Conservation (phyloP, 495 filamentous ascomycete species). For the Penicillium canescens region DNA sequence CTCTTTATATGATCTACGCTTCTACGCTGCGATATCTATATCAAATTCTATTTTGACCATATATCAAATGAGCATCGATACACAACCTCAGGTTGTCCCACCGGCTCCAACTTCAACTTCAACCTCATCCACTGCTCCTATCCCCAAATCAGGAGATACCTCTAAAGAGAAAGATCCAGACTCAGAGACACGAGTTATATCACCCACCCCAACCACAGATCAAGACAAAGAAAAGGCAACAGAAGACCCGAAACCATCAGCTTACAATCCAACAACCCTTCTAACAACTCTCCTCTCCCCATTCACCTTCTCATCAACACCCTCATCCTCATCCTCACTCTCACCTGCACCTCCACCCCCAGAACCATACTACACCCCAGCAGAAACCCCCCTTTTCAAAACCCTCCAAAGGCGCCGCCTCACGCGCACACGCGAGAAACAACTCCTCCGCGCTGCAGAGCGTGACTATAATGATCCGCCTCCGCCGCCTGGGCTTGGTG, state of each 20-base stretch:
- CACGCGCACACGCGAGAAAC: conserved; percentile 36
- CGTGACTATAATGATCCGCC: conserved; percentile 37
- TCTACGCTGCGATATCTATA: neutral
- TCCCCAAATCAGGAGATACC: neutral
- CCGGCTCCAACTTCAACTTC: neutral
- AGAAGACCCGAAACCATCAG: neutral
- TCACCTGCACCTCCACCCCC: neutral
- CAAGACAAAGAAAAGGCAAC: neutral
- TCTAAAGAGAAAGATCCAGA: neutral
- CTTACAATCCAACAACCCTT: neutral
- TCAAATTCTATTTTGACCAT: too few species aligned
- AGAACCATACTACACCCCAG: conserved; percentile 27
- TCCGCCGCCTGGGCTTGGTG: conserved; percentile 36
- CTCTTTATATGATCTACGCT: neutral
- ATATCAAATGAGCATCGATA: conserved; percentile 4
- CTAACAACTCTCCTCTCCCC: conserved; percentile 6
- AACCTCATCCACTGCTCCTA: neutral
- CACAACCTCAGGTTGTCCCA: neutral
- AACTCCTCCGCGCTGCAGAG: conserved; percentile 38
- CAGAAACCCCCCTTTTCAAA: conserved; percentile 31
- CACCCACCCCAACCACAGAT: neutral
- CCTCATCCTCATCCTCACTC: neutral
- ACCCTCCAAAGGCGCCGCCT: conserved; percentile 31
- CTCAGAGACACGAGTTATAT: too few species aligned
- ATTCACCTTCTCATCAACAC: neutral